Percentiles rank a stretch among this genome's conserved stretches.
These are phyloP conservation scores for Phaeomoniella chlamydospora DNA, from an alignment of 2,329 filamentous ascomycete genomes.

Conservation along the genomic window DNA sequence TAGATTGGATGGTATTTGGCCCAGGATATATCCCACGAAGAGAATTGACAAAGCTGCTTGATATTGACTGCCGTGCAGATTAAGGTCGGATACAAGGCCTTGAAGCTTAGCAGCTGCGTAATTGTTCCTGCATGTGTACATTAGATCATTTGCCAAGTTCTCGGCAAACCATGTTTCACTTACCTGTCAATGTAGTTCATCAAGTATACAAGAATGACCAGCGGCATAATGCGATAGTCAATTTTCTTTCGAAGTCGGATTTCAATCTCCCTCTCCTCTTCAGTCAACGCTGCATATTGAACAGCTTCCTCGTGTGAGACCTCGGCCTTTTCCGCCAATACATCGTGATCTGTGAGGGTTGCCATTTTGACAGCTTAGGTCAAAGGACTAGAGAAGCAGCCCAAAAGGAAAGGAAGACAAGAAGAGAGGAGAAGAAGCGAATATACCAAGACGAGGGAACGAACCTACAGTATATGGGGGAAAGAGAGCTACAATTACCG, in stretches of 20 bases:
- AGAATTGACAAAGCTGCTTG: slow-evolving; percentile 29
- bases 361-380: not conserved
- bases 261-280: slow-evolving; percentile 19
- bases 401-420: too few relatives aligned
- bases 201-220: slow-evolving; percentile 25
- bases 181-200: slow-evolving; percentile 31
- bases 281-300: slow-evolving; percentile 11
- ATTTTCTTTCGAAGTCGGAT: slow-evolving; percentile 22
- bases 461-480: too few relatives aligned
- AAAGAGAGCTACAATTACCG: too few relatives aligned
- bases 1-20: slow-evolving; percentile 29
- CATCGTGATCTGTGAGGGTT: slow-evolving; percentile 9
- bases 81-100: slow-evolving; percentile 32
- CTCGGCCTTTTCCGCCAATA: slow-evolving; percentile 8
- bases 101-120: slow-evolving; percentile 40
- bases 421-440: too few relatives aligned
- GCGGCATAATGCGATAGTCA: slow-evolving; percentile 23
- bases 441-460: too few relatives aligned
- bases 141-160: slow-evolving; percentile 26
- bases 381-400: too few relatives aligned
- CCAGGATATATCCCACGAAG: slow-evolving; percentile 48
- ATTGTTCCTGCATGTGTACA: slow-evolving; percentile 43
- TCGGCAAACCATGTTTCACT: too few relatives aligned
- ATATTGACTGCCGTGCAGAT: slow-evolving; percentile 8
- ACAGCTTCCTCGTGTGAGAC: slow-evolving; percentile 9